A percentile compares a stretch with the other conserved stretches of the same genome.
Evolutionary conservation across 345 rosid species (phyloP).

Genomic region (Lagerstroemia speciosa): DNA sequence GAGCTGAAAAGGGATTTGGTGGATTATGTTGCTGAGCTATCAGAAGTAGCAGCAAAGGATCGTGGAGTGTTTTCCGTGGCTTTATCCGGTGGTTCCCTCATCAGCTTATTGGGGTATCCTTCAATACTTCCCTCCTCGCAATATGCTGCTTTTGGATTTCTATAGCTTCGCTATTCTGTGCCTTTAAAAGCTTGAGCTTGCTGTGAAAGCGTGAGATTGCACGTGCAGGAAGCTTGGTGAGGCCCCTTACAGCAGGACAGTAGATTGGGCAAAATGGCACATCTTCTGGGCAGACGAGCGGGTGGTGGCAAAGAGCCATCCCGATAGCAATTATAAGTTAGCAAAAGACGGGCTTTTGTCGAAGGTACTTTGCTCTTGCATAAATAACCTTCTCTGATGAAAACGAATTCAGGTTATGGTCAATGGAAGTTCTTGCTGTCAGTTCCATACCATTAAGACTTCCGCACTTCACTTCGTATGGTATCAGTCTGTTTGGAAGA

Average conservation of each 20-base stretch:
- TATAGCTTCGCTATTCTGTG: too few species aligned
- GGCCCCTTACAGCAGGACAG: conserved; percentile 74
- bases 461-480: too few species aligned
- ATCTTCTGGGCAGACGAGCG: conserved; percentile 86
- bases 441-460: too few species aligned
- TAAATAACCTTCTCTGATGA: too few species aligned
- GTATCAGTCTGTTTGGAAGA: too few species aligned
- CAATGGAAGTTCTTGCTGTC: too few species aligned
- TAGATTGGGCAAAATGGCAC: conserved; percentile 86
- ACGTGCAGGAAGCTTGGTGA: conserved; percentile 63
- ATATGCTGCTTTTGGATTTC: conserved; percentile 7
- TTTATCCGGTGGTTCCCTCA: conserved; percentile 83
- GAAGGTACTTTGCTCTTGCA: conserved; percentile 37
- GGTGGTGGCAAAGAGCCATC: conserved; percentile 67
- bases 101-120: conserved; percentile 58
- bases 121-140: conserved; percentile 9
- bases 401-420: too few species aligned
- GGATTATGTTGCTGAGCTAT: conserved; percentile 70
- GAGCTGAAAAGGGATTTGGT: conserved; percentile 77
- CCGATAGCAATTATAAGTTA: conserved; percentile 82
- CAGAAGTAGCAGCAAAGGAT: conserved; percentile 76
- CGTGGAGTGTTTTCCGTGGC: conserved; percentile 75
- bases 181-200: neutral
- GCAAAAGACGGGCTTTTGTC: conserved; percentile 65
- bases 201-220: neutral